Evolutionary conservation across 768 basidiomycete species (phyloP), one percentile per base, ranked within the genome.

Genomic region (Tulasnella sp.): DNA sequence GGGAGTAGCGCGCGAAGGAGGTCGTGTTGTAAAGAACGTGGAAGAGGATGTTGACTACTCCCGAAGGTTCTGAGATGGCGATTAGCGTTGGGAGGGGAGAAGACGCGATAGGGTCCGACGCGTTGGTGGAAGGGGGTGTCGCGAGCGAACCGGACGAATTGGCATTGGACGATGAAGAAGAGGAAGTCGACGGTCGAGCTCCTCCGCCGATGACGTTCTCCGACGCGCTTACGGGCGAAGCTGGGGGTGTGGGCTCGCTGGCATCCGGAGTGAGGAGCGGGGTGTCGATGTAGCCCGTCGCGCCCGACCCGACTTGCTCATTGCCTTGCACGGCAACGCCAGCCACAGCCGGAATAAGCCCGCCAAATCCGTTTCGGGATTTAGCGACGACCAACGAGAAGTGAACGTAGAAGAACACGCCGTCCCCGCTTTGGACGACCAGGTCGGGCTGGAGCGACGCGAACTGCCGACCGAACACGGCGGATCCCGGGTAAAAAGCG

Each of bases 401-500:
- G 84, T 95, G 93, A 8, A 92, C 91, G 83, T 95, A 95, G 88
- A 96, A 96, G 85, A 94, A 94, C 56, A 96, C 93, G 24, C 89
- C 88, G 83, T 96, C 94, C 39, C 90, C 88, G 2, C 93, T 91
- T 77, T 94, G 86, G 74, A 94, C 85, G 82, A 92, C 87, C 68
- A 90, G 82, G 83, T 95, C 92, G 38, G 83, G 76, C 34, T 38
- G 56, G 36, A 75, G 38, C 38, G 44, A 42, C 24, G 56, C 39
- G 56, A 73, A n/a, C 80, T 80, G 78, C 48, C 39, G 36, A 1
- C 88, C 87, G n/a, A 88, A 84, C 88, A 80, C 90, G 27, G 80
- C 83, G 3, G 92, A 90, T 48, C 89, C 90, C 3, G 94, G 93
- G 83, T 89, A 91, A 85, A 95, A 95, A 0, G 93, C 93, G 38